Conservation (phyloP, 768 basidiomycete species). For the Lentinula sp. region DNA sequence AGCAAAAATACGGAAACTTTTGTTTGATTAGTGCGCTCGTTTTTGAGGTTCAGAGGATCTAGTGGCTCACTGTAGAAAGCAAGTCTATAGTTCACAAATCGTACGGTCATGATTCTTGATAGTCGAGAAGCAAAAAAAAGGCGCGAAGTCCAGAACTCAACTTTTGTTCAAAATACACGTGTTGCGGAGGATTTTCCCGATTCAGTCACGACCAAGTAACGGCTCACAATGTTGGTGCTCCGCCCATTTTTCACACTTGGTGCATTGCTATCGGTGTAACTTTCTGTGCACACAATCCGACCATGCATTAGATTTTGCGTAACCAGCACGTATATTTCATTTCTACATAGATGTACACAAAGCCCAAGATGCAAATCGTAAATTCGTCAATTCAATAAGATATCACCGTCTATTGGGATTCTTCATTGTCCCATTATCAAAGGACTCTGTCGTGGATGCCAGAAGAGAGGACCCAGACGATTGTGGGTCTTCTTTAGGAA, state of each 20-base stretch:
- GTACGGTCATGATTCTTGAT: constrained; percentile 44
- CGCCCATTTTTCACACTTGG: too few species aligned
- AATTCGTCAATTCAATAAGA: not conserved
- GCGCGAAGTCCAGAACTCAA: not conserved
- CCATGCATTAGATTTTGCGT: not conserved
- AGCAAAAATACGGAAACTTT: constrained; percentile 38
- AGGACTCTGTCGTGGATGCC: constrained; percentile 26
- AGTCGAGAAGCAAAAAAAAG: not conserved
- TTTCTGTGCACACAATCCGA: too few species aligned
- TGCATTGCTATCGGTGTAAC: too few species aligned
- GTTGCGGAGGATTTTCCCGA: not conserved
- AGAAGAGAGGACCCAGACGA: constrained; percentile 20
- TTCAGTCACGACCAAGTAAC: too few species aligned
- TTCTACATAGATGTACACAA: not conserved
- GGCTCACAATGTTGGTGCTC: too few species aligned
- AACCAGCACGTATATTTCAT: constrained; percentile 1
- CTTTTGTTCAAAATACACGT: constrained; percentile 1
- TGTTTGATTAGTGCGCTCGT: not conserved
- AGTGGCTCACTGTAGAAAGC: constrained; percentile 39
- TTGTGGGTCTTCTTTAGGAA: not conserved
- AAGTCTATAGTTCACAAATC: constrained; percentile 51
- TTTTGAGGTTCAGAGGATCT: not conserved
- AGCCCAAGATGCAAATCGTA: not conserved
- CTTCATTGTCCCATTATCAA: constrained; percentile 36
- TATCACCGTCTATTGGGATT: constrained; percentile 27